A percentile compares a stretch with the other conserved stretches of the same genome.
These are phyloP conservation scores for Arabidopsis arenosa DNA, from an alignment of 345 rosid genomes.

Conservation along the genomic window DNA sequence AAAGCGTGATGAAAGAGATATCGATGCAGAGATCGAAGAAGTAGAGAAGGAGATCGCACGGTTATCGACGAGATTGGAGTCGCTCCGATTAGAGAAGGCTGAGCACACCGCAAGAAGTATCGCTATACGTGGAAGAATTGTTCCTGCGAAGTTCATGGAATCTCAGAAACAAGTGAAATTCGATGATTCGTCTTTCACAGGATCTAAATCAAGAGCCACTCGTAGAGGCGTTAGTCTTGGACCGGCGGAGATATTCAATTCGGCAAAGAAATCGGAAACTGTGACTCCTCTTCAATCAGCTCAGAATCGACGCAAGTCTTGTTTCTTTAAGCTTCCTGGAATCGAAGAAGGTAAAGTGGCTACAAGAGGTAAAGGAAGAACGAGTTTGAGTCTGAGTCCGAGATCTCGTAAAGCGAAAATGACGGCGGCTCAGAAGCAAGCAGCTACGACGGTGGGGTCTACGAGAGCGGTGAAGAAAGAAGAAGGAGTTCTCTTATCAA, in stretches of 20 bases:
- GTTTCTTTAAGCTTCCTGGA: slow-evolving; percentile 85
- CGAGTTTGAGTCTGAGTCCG: slow-evolving; percentile 77
- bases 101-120: slow-evolving; percentile 52
- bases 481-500: slow-evolving; percentile 53
- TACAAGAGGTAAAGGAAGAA: slow-evolving; percentile 66
- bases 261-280: slow-evolving; percentile 51
- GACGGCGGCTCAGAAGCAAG: slow-evolving; percentile 61
- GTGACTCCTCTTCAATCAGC: slow-evolving; percentile 69
- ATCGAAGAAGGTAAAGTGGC: slow-evolving; percentile 71
- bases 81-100: slow-evolving; percentile 74
- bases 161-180: slow-evolving; percentile 53
- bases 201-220: slow-evolving; percentile 49
- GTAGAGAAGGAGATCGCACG: slow-evolving; percentile 78
- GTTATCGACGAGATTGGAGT: slow-evolving; percentile 68
- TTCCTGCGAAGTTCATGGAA: slow-evolving; percentile 86
- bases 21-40: slow-evolving; percentile 81
- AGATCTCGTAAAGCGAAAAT: slow-evolving; percentile 64
- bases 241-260: slow-evolving; percentile 76
- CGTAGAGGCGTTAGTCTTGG: slow-evolving; percentile 90
- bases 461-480: slow-evolving; percentile 77
- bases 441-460: slow-evolving; percentile 66
- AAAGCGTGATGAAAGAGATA: slow-evolving; percentile 41
- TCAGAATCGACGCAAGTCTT: slow-evolving; percentile 80
- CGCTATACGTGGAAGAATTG: slow-evolving; percentile 64
- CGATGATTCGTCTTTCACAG: slow-evolving; percentile 54